Base-by-base conservation (phyloP, 208 protist genomes). In the Crithidia acanthocephali region DNA sequence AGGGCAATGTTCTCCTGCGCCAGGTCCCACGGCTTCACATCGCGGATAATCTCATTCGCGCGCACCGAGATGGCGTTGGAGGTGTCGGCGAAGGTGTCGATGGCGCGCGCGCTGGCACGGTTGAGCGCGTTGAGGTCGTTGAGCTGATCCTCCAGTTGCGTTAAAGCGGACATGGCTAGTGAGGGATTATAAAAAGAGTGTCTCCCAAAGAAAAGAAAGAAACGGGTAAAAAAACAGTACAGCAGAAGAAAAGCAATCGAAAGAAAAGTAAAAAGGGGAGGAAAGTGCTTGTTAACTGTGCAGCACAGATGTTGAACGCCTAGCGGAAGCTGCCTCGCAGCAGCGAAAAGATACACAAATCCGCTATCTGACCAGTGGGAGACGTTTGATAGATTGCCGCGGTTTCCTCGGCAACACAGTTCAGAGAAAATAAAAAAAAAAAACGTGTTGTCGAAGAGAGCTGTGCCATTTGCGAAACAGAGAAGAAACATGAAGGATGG, bases 11-110 rank as follows among this genome's bases (percentile, higher is more conserved):
- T 94, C 63, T 96, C 91, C 74, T 90, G 83, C 18, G 91, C 88
- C n/a, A 92, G 68, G 74, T 93, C 87, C 88, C 91, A 96, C 66
- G 86, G 87, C 63, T 86, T 83, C 4, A 96, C 87, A 63, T 96
- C 88, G 23, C 76, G 74, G 16, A 84, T 81, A 25, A 96, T 96
- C 23, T 82, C 80, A 15, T 82, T 83, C 3, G 85, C 86, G 3
- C 88, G 81, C 15, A 83, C 47, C 6, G 85, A 74, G 63, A 96
- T 94, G 57, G 80, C 79, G 45, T 84, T 84, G 13, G 91, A 92
- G 2, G 84, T 91, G 67, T 94, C 88, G n/a, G 91, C 85, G 69
- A 96, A 93, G 51, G 74, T 82, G 71, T 96, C 91, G 32, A 96
- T 83, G 6, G 83, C 81, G 48, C 86, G 89, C 15, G 83, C 84